These are phyloP conservation scores for Hypoxylon crocopeplum DNA, from an alignment of 495 filamentous ascomycete genomes.

Conservation along the genomic window DNA sequence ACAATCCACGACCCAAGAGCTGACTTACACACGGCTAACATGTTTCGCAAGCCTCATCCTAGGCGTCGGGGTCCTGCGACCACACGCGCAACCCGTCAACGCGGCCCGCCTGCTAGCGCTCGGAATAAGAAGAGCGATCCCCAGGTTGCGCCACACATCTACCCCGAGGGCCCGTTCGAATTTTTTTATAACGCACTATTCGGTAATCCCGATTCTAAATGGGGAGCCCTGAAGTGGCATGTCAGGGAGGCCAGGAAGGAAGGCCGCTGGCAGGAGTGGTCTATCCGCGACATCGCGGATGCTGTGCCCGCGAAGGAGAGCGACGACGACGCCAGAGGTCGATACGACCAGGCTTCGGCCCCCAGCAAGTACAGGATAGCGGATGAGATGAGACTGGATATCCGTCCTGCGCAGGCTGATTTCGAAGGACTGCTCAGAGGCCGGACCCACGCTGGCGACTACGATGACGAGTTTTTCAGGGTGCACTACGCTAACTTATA, in stretches of 20 bases:
- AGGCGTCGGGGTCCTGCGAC: too few relatives aligned
- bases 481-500: conserved; percentile 27
- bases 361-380: not conserved
- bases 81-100: too few relatives aligned
- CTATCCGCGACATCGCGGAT: conserved; percentile 15
- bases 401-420: conserved; percentile 34
- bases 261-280: conserved; percentile 24
- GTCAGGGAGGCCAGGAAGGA: conserved; percentile 22
- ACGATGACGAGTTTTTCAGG: conserved; percentile 33
- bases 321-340: not conserved
- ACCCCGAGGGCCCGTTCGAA: conserved; percentile 18
- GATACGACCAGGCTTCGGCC: not conserved
- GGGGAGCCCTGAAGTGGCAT: conserved; percentile 25
- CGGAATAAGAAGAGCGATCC: too few relatives aligned
- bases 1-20: too few relatives aligned
- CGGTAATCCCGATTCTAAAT: conserved; percentile 26
- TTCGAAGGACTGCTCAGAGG: conserved; percentile 16
- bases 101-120: too few relatives aligned
- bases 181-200: not conserved
- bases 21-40: too few relatives aligned
- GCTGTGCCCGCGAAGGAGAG: not conserved
- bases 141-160: too few relatives aligned
- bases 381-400: not conserved
- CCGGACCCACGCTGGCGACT: conserved; percentile 27
- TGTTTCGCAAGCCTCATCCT: too few relatives aligned